Evolutionary conservation across 2,329 filamentous ascomycete genomes (phyloP), one percentile per base, ranked within the genome.

Genomic region (Aaosphaeria pasadenensis): DNA sequence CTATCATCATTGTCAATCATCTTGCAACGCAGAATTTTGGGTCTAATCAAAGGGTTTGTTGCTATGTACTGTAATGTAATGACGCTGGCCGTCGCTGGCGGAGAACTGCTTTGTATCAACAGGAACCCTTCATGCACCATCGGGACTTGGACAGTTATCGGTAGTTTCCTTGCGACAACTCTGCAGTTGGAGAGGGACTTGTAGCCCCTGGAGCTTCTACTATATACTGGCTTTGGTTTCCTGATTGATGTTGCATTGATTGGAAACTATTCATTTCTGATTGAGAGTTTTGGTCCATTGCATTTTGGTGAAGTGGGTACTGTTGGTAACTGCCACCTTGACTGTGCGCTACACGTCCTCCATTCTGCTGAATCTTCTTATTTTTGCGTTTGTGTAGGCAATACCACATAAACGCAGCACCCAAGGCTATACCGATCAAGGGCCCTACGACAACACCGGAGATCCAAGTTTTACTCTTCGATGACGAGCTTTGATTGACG

Each of bases 391-490:
- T 52, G 11, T 46, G 46, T 33, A 63, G 43, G 48, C 49, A 52
- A 51, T 59, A 56, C 43, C 49, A 59, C 6, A 54, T 40, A 5
- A 53, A 31, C 5, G 48, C 31, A 6, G 49, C 55, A 29, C 60
- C 39, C 11, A 63, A 43, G 11, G 59, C 56, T 30, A 63, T 49
- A 7, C 55, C 59, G 4, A 53, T 41, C 17, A 65, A 42, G 11
- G 59, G 59, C 2, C 60, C 60, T 6, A 64, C 51, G 29, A 65
- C 59, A 0, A 51, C 60, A 11, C 60, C 62, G 7, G 62, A 57
- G 30, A 65, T 65, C 62, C 62, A 65, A 7, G 58, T 57, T 46
- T 65, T 59, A 50, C 54, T 58, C 29, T 51, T 47, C 7, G 51
- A 45, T 29, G 43, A 17, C 43, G 49, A 5, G 6, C 7, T 29